Percentiles rank a stretch among this genome's conserved stretches.
Conservation (phyloP, 257 asterid species). For the Datura wrightii region DNA sequence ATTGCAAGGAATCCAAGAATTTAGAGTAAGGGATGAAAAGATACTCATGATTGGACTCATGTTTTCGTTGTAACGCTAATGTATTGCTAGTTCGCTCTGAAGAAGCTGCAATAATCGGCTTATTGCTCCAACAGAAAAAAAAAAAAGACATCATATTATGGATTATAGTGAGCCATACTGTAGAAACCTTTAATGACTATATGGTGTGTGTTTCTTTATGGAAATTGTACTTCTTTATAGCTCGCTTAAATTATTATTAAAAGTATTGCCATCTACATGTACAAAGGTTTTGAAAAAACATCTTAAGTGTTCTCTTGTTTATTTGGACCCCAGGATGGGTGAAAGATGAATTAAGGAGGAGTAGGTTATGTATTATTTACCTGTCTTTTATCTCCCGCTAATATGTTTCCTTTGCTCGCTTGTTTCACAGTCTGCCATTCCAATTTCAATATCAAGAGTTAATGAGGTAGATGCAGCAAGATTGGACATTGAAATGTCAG, state of each 20-base stretch:
- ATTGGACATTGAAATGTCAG: conserved; percentile 87
- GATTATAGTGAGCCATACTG: not conserved
- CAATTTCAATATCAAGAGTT: conserved; percentile 83
- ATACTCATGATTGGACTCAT: not conserved
- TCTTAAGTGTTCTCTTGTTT: not conserved
- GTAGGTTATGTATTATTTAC: not conserved
- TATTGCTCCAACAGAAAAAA: not conserved
- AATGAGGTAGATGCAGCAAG: conserved; percentile 85
- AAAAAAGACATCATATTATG: not conserved
- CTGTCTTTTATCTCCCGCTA: not conserved
- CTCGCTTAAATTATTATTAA: not conserved
- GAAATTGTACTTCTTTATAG: not conserved
- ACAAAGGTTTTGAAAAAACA: not conserved
- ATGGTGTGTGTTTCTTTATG: not conserved
- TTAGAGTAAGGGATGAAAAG: not conserved
- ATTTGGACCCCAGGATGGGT: not conserved
- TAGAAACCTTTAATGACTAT: not conserved
- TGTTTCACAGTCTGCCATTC: conserved; percentile 60
- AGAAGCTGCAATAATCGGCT: not conserved
- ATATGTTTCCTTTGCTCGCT: conserved; percentile 26
- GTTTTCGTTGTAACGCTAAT: not conserved
- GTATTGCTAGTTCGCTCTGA: not conserved
- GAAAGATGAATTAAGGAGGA: not conserved
- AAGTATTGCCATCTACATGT: not conserved
- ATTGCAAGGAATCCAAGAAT: too few relatives aligned